These are phyloP conservation scores for Papiliotrema terrestris DNA, from an alignment of 1,284 basidiomycete species.

Conservation along the genomic window DNA sequence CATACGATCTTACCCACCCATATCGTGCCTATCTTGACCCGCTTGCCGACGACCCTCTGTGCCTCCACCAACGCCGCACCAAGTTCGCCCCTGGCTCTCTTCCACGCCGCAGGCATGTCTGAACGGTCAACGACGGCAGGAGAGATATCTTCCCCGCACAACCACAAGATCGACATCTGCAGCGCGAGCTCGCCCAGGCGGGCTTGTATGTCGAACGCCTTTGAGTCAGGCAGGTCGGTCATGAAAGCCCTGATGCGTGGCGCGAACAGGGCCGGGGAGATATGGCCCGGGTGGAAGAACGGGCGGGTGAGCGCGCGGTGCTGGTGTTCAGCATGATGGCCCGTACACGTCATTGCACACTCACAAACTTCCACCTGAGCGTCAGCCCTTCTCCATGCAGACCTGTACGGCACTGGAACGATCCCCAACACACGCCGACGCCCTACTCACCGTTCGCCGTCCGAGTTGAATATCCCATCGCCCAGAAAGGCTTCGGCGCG, in stretches of 20 bases:
- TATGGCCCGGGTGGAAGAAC: slow-evolving; percentile 39
- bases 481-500: slow-evolving; percentile 45
- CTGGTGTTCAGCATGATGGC: slow-evolving; percentile 11
- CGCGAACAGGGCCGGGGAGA: slow-evolving; percentile 12
- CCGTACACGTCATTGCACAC: slow-evolving; percentile 2
- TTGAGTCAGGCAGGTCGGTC: slow-evolving; percentile 5
- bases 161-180: slow-evolving; percentile 30
- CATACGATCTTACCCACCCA: no score
- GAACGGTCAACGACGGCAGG: not conserved
- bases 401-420: no score
- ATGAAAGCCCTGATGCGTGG: slow-evolving; percentile 13
- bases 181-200: slow-evolving; percentile 24
- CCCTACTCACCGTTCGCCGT: slow-evolving; percentile 38
- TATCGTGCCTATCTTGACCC: slow-evolving; percentile 38
- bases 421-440: not conserved
- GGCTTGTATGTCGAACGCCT: slow-evolving; percentile 30
- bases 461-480: slow-evolving; percentile 48
- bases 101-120: slow-evolving; percentile 7
- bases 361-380: slow-evolving; percentile 30
- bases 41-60: slow-evolving; percentile 25
- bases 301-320: slow-evolving; percentile 43
- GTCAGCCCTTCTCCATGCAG: not conserved
- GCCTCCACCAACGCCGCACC: slow-evolving; percentile 27
- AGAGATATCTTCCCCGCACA: slow-evolving; percentile 23
- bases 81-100: slow-evolving; percentile 14